Base-by-base conservation (phyloP, 768 basidiomycete genomes). In the Auriculariales sp. region DNA sequence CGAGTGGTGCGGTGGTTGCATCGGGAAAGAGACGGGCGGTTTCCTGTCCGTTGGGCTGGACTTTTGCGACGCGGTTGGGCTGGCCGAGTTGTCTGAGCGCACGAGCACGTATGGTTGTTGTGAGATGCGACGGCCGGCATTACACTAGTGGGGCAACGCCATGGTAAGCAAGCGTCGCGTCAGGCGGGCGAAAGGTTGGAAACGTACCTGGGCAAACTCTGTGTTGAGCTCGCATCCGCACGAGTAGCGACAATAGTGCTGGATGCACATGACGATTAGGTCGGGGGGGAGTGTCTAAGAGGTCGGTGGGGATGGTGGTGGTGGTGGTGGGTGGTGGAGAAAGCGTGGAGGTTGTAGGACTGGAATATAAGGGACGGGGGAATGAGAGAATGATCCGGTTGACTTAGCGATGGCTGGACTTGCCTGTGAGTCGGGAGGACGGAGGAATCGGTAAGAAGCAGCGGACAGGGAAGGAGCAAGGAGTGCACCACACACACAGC, bases 191-290 rank as follows among this genome's bases (percentile, higher is more conserved):
- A n/a, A n/a, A n/a, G n/a, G n/a, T n/a, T n/a, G n/a, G n/a, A n/a
- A n/a, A n/a, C n/a, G n/a, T n/a, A n/a, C n/a, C n/a, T 44, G 39
- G 17, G 39, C 39, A 25, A 44, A 44, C 39, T 44, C 39, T 19
- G 39, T 44, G 39, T 44, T 44, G 39, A 19, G 39, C 39, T 44
- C 39, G 39, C 39, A 44, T 19, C 39, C 39, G 39, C 39, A 44
- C 22, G 19, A 7, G 39, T 24, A 44, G 39, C 39, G 39, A 25
- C 22, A 19, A 25, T 24, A 44, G 15, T 44, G 39, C 39, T 44
- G 39, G 39, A 44, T 44, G 39, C 39, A 44, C 39, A 44, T 44
- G 31, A 9, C 31, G 31, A 9, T 9, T 32, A 32, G n/a, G n/a
- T n/a, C n/a, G n/a, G n/a, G n/a, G n/a, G n/a, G n/a, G n/a, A n/a